Conservation (phyloP, 352 stramenopile genomes). For the Ophiocytium majus region DNA sequence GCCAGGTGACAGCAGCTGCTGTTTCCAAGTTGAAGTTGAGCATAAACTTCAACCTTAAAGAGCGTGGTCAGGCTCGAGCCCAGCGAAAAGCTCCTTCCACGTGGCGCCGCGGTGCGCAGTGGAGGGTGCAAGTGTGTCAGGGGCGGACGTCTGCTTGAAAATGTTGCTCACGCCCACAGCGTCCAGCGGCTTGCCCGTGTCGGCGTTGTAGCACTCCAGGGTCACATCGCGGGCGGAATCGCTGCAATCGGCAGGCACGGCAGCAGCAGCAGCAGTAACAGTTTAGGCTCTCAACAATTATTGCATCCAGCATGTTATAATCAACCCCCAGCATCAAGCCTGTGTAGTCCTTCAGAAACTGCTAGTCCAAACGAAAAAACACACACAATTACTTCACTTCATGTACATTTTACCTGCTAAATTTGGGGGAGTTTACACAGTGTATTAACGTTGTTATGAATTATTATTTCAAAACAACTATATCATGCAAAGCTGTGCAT, state of each 20-base stretch:
- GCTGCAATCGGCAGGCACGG: slow-evolving; percentile 3
- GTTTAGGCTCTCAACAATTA: neutral
- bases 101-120: neutral
- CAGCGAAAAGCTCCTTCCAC: neutral
- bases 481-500: too few species aligned
- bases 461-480: too few species aligned
- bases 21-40: too few species aligned
- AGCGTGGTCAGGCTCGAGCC: neutral
- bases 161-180: slow-evolving; percentile 51
- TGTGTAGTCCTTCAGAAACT: neutral
- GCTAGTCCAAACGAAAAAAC: too few species aligned
- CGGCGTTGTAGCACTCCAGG: slow-evolving; percentile 42
- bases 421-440: too few species aligned
- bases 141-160: slow-evolving; percentile 30
- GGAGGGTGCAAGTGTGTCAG: neutral
- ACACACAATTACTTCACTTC: too few species aligned
- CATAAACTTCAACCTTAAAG: too few species aligned
- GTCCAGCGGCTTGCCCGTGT: slow-evolving; percentile 40
- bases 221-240: slow-evolving; percentile 32
- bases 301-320: neutral
- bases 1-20: too few species aligned
- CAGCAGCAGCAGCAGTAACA: slow-evolving; percentile 19
- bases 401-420: too few species aligned
- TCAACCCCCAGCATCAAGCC: neutral
- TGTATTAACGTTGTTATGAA: too few species aligned